Evolutionary conservation across 805 yeast species (phyloP).

Genomic region (Vanderwaltozyma verrucispora): DNA sequence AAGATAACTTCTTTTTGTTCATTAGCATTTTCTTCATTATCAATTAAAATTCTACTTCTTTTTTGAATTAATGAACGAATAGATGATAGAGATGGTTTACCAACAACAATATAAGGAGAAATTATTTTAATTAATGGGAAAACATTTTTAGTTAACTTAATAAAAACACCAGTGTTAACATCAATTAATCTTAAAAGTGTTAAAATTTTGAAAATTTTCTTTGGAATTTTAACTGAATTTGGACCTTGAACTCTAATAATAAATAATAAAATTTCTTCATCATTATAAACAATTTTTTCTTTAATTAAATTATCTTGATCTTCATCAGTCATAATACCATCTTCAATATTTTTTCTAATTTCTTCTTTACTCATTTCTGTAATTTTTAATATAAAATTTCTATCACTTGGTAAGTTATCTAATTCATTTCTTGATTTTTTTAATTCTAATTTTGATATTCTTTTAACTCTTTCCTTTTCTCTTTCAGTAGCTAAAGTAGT

Average conservation of each 20-base stretch:
- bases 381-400: slow-evolving; percentile 28
- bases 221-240: slow-evolving; percentile 53
- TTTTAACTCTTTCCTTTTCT: slow-evolving; percentile 56
- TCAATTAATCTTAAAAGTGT: slow-evolving; percentile 49
- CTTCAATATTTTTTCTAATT: slow-evolving; percentile 9
- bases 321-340: slow-evolving; percentile 15
- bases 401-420: slow-evolving; percentile 23
- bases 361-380: slow-evolving; percentile 11
- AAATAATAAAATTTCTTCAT: slow-evolving; percentile 44
- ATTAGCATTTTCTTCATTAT: slow-evolving; percentile 19
- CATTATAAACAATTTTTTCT: slow-evolving; percentile 30
- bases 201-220: slow-evolving; percentile 50
- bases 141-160: slow-evolving; percentile 49
- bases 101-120: slow-evolving; percentile 64
- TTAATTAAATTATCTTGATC: slow-evolving; percentile 23
- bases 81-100: slow-evolving; percentile 62
- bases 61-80: slow-evolving; percentile 67
- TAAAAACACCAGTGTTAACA: slow-evolving; percentile 60
- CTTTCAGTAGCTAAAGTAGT: slow-evolving; percentile 54
- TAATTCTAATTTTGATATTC: slow-evolving; percentile 46
- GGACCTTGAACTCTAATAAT: slow-evolving; percentile 61
- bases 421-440: slow-evolving; percentile 21
- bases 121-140: slow-evolving; percentile 55
- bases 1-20: slow-evolving; percentile 38
- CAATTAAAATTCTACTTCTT: slow-evolving; percentile 49